Evolutionary conservation across 805 yeast species (phyloP).

Genomic region (Sugiyamaella boreocaroliniensis): DNA sequence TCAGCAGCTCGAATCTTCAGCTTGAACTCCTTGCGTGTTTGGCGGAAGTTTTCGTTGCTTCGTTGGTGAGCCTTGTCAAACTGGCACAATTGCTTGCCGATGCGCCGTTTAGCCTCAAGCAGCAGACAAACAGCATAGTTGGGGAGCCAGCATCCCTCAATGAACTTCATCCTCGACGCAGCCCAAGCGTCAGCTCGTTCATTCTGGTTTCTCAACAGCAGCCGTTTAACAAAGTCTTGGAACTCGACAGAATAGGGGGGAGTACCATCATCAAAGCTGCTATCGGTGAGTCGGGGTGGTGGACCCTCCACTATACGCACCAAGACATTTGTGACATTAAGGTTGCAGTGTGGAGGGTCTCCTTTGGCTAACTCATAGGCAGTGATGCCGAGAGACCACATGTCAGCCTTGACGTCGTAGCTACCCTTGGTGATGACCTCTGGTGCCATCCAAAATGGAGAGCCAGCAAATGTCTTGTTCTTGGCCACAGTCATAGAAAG

Average conservation of each 20-base stretch:
- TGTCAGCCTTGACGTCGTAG: slow-evolving; percentile 81
- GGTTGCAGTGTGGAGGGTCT: slow-evolving; percentile 66
- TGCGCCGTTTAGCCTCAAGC: too few species aligned
- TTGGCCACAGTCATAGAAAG: slow-evolving; percentile 46
- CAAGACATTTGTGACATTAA: slow-evolving; percentile 72
- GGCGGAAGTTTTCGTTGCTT: too few species aligned
- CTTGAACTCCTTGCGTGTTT: too few species aligned
- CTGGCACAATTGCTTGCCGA: too few species aligned
- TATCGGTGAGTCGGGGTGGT: slow-evolving; percentile 42
- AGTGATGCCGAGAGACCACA: slow-evolving; percentile 95
- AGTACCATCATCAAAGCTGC: slow-evolving; percentile 33
- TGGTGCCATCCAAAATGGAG: slow-evolving; percentile 99
- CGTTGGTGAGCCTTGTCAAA: too few species aligned
- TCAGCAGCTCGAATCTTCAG: too few species aligned
- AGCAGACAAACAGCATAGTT: too few species aligned
- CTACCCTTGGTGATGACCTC: slow-evolving; percentile 69
- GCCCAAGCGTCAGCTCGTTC: too few species aligned
- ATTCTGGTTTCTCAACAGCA: slow-evolving; percentile 65
- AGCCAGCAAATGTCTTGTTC: slow-evolving; percentile 81
- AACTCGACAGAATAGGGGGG: slow-evolving; percentile 41
- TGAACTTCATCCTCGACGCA: too few species aligned
- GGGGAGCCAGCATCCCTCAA: too few species aligned
- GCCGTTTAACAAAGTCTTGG: slow-evolving; percentile 58
- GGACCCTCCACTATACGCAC: slow-evolving; percentile 58
- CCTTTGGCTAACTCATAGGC: slow-evolving; percentile 81